Base-by-base conservation (phyloP, 495 filamentous ascomycete species). In the Evernia prunastri region DNA sequence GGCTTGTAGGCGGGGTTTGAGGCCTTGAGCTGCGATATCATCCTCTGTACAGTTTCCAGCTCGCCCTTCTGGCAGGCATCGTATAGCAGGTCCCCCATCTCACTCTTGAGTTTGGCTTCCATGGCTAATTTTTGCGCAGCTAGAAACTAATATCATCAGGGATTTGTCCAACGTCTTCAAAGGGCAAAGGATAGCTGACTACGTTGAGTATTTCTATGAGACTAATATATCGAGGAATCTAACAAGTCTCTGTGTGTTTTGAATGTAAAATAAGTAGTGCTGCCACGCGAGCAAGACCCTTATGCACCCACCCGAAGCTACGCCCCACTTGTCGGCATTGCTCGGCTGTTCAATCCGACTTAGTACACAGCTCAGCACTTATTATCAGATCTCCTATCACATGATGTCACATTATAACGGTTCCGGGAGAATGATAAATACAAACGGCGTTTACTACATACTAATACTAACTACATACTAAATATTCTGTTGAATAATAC, bases 1-100 rank as follows among this genome's bases (percentile, higher is more conserved):
- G 61, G 61, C 25, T 42, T 63, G 37, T 63, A 63, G 9, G 61
- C 56, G 9, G 51, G 49, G 23, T 63, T 47, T 36, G 40, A 20
- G 61, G 35, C 37, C 47, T 40, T 33, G n/a, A 29, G 49, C 17
- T 57, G 61, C 4, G 36, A 39, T 57, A 58, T 58, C 33, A 39
- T 18, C 18, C 11, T 63, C 12, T n/a, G 9, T 15, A 58, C 51
- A 18, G 51, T 23, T 11, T 57, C 49, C 35, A 63, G 49, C 25
- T 63, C 54, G 39, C 39, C 53, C n/a, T 63, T 27, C 39, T 56
- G 35, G 53, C 53, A 63, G 35, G 61, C 36, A 20, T 40, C 17
- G 39, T 57, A 54, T 20, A 58, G 53, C 17, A 29, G 3, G 17
- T 62, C 60, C 23, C 40, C 33, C 37, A 58, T 36, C 35, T 33